phyloP scores from a whole-genome alignment of 2,329 filamentous ascomycete species.

The Pestalotiopsis sp. region DNA sequence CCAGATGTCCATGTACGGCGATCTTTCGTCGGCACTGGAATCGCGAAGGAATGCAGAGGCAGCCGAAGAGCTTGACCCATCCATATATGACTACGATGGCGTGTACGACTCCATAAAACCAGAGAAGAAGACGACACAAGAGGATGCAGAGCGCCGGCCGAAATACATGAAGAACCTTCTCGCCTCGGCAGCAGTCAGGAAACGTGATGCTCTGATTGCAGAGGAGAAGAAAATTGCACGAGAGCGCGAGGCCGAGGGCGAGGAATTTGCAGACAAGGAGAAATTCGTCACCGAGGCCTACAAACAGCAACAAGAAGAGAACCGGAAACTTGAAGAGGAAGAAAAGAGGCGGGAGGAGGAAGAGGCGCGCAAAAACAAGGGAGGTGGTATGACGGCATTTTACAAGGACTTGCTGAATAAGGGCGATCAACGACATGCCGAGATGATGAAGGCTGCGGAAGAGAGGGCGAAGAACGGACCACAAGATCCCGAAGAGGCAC shows the following conservation, averaged over 20 bases:
- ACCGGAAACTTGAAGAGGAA: conserved; percentile 69
- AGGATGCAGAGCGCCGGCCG: conserved; percentile 63
- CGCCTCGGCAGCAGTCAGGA: conserved; percentile 73
- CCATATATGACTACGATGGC: conserved; percentile 83
- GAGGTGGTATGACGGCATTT: conserved; percentile 76
- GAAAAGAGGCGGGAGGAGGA: conserved; percentile 68
- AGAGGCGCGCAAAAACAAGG: conserved; percentile 65
- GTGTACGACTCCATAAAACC: conserved; percentile 79
- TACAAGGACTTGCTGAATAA: conserved; percentile 75
- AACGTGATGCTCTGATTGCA: conserved; percentile 76
- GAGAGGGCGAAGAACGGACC: conserved; percentile 48
- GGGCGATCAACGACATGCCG: conserved; percentile 70
- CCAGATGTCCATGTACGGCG: conserved; percentile 55
- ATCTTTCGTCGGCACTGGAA: conserved; percentile 67
- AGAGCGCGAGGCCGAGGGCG: conserved; percentile 79
- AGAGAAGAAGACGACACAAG: conserved; percentile 54
- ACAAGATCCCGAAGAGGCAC: conserved; percentile 32
- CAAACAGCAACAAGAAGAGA: conserved; percentile 79
- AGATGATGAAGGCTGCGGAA: conserved; percentile 69
- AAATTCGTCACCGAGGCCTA: conserved; percentile 86
- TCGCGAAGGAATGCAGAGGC: conserved; percentile 66
- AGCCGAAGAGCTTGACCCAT: conserved; percentile 69
- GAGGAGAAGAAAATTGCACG: conserved; percentile 79
- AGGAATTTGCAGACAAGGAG: conserved; percentile 81
- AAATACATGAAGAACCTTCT: conserved; percentile 80